Percentiles rank a stretch among this genome's conserved stretches.
Conservation (phyloP, 208 protist genomes). For the Eutreptiella sp. region DNA sequence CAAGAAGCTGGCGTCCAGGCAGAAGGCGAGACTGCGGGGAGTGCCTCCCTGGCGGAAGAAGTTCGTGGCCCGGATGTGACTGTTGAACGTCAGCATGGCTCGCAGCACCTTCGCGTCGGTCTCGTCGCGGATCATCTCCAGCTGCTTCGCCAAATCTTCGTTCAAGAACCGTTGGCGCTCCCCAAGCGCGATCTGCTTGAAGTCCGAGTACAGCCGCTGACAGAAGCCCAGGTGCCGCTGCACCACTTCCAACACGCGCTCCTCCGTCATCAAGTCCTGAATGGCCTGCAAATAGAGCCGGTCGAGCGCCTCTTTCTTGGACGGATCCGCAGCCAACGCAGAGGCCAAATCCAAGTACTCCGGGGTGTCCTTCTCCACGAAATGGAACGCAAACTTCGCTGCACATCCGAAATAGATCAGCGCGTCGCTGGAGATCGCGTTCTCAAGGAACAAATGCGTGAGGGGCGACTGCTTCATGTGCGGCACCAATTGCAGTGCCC, state of each 20-base stretch:
- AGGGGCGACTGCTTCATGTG: conserved; percentile 56
- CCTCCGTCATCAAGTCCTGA: conserved; percentile 76
- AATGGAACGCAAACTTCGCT: conserved; percentile 74
- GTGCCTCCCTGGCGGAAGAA: conserved; percentile 76
- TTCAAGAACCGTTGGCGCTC: conserved; percentile 51
- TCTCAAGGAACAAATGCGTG: conserved; percentile 56
- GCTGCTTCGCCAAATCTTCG: conserved; percentile 50
- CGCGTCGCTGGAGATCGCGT: conserved; percentile 51
- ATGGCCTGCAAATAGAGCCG: neutral
- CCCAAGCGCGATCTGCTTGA: conserved; percentile 53
- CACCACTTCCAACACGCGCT: conserved; percentile 66
- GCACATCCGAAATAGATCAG: conserved; percentile 61
- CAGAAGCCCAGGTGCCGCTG: conserved; percentile 66
- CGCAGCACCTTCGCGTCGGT: conserved; percentile 71
- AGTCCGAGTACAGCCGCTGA: conserved; percentile 79
- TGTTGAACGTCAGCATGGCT: conserved; percentile 80
- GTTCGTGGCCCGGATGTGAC: conserved; percentile 84
- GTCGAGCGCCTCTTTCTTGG: neutral
- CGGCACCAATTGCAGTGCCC: conserved; percentile 57
- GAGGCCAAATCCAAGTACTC: conserved; percentile 29
- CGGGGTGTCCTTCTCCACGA: conserved; percentile 65
- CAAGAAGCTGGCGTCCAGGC: conserved; percentile 73
- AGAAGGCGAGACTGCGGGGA: conserved; percentile 80
- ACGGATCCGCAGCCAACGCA: neutral
- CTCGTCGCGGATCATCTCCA: conserved; percentile 57